A percentile compares a stretch with the other conserved stretches of the same genome.
Evolutionary conservation across 1,139 yeast genomes (phyloP).

Genomic region (Suhomyces wounanorum): DNA sequence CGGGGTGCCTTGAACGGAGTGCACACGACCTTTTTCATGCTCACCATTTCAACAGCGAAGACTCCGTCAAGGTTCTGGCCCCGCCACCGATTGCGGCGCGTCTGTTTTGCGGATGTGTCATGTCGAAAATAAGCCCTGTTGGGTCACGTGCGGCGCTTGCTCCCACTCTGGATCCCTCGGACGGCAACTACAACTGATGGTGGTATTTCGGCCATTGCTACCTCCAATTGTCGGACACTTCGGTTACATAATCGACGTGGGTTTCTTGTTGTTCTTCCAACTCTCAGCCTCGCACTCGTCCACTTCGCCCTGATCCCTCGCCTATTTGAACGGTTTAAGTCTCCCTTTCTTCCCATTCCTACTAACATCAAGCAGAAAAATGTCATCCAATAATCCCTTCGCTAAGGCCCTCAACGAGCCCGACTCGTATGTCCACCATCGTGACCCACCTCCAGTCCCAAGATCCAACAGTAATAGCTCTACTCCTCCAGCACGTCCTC

Average conservation of each 20-base stretch:
- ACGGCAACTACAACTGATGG: background rate
- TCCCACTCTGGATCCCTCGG: background rate
- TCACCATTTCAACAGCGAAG: background rate
- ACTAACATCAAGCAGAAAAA: conserved; percentile 37
- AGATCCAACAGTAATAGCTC: conserved; percentile 15
- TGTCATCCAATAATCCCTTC: conserved; percentile 61
- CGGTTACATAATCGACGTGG: background rate
- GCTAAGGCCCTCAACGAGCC: conserved; percentile 48
- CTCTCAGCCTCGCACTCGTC: background rate
- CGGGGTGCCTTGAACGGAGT: background rate
- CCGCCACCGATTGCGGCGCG: background rate
- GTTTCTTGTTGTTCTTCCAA: background rate
- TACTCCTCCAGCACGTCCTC: conserved; percentile 37
- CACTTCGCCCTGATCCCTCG: background rate
- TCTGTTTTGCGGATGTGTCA: background rate
- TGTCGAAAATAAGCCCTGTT: background rate
- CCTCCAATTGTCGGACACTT: background rate
- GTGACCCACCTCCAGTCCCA: conserved; percentile 39
- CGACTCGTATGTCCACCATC: conserved; percentile 36
- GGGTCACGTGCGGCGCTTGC: conserved; percentile 1
- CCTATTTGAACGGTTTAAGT: background rate
- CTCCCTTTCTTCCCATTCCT: conserved; percentile 8
- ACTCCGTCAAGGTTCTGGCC: background rate
- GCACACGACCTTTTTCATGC: background rate
- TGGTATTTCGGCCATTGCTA: background rate